Evolutionary conservation across 2,329 filamentous ascomycete species (phyloP).

Genomic region (Fusarium sp.): DNA sequence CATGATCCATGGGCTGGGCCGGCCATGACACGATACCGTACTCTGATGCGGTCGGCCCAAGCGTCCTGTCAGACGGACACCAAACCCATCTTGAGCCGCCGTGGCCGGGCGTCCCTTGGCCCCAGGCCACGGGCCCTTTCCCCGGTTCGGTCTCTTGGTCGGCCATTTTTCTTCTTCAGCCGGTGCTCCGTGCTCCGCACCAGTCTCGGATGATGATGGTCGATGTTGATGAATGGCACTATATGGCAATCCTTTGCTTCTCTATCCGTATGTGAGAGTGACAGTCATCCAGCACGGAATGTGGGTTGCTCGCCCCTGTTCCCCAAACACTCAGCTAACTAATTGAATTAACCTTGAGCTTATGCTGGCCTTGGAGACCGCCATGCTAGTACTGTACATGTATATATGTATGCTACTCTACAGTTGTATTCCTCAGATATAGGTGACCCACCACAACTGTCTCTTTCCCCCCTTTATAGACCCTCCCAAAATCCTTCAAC

Average conservation of each 20-base stretch:
- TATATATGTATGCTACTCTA: conserved; percentile 8
- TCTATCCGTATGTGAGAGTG: too few relatives aligned
- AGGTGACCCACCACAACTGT: neutral
- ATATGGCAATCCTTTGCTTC: neutral
- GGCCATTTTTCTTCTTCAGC: conserved; percentile 39
- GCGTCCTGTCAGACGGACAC: conserved; percentile 44
- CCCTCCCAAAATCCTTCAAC: neutral
- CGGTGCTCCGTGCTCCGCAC: conserved; percentile 26
- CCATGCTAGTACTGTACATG: neutral
- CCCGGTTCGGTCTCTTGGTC: conserved; percentile 43
- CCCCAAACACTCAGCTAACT: conserved; percentile 4
- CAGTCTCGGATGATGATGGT: conserved; percentile 27
- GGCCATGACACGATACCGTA: conserved; percentile 18
- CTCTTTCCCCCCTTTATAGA: conserved; percentile 3
- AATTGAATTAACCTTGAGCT: conserved; percentile 14
- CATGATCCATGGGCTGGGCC: neutral
- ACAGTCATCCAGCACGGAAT: neutral
- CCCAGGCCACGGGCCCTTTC: conserved; percentile 32
- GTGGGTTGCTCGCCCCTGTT: conserved; percentile 19
- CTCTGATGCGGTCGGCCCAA: conserved; percentile 35
- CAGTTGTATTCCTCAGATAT: conserved; percentile 19
- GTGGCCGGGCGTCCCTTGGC: conserved; percentile 29
- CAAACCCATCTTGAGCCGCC: conserved; percentile 32
- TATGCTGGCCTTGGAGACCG: neutral
- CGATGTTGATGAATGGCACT: conserved; percentile 21